phyloP scores from a whole-genome alignment of 2,329 filamentous ascomycete species.

The Lasiodiplodia hormozganensis region DNA sequence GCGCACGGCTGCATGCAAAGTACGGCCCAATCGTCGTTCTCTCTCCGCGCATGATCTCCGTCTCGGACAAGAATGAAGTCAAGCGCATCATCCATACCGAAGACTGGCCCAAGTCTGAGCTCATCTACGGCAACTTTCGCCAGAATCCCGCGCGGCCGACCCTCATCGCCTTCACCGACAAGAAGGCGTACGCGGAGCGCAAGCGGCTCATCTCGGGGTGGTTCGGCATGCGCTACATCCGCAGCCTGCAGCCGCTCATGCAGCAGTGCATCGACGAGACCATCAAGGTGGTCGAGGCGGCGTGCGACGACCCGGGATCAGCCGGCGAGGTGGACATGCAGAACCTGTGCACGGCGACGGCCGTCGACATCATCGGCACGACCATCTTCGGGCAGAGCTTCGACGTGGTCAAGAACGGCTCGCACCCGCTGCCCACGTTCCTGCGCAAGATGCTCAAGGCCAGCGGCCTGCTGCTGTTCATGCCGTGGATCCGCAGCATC shows the following conservation, averaged over 20 bases:
- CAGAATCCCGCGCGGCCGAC: conserved; percentile 6
- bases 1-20: no score
- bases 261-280: conserved; percentile 9
- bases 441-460: neutral
- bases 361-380: conserved; percentile 23
- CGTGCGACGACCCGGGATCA: neutral
- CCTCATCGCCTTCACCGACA: conserved; percentile 19
- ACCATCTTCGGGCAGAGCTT: conserved; percentile 20
- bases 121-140: conserved; percentile 13
- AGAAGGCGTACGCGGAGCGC: conserved; percentile 8
- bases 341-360: neutral
- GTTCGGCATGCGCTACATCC: conserved; percentile 16
- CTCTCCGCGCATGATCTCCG: neutral
- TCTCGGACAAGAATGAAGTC: conserved; percentile 12
- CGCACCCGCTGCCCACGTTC: neutral
- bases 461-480: neutral
- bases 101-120: conserved; percentile 1
- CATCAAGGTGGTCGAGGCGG: neutral
- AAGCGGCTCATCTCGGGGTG: neutral
- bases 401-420: conserved; percentile 4
- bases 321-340: conserved; percentile 4
- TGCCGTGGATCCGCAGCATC: conserved; percentile 9
- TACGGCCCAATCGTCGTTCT: conserved; percentile 13
- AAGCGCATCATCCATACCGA: conserved; percentile 6
- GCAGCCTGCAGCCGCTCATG: conserved; percentile 9